Percentiles rank a stretch among this genome's conserved stretches.
phyloP scores from a whole-genome alignment of 1,284 basidiomycete genomes.

The Papiliotrema flavescens region DNA sequence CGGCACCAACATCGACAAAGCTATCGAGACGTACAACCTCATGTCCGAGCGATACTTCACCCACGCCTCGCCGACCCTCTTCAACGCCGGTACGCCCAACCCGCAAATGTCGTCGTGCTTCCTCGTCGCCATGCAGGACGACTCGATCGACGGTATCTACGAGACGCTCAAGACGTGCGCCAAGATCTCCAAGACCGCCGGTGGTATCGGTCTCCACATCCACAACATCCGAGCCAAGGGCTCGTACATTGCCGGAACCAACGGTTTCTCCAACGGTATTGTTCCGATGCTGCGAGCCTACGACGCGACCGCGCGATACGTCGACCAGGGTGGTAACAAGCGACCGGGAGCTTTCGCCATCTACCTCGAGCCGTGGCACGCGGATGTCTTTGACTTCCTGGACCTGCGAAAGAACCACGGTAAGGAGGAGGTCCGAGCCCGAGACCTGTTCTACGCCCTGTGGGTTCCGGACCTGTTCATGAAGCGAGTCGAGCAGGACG shows the following conservation, averaged over 20 bases:
- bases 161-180: slow-evolving; percentile 98
- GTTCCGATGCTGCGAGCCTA: slow-evolving; percentile 99
- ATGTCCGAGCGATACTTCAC: slow-evolving; percentile 98
- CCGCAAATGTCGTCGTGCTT: slow-evolving; percentile 97
- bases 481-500: slow-evolving; percentile 85
- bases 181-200: slow-evolving; percentile 99
- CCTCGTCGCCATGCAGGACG: slow-evolving; percentile 97
- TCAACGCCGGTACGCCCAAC: slow-evolving; percentile 96
- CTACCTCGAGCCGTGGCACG: slow-evolving; percentile 97
- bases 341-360: slow-evolving; percentile 98
- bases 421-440: slow-evolving; percentile 95
- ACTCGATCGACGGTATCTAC: slow-evolving; percentile 99
- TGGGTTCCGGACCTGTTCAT: slow-evolving; percentile 99
- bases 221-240: slow-evolving; percentile 97
- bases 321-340: slow-evolving; percentile 99
- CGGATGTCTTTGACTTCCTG: slow-evolving; percentile 96
- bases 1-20: slow-evolving; percentile 81
- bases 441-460: slow-evolving; percentile 97
- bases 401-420: slow-evolving; percentile 99
- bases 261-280: slow-evolving; percentile 98
- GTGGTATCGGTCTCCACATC: slow-evolving; percentile 94
- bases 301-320: slow-evolving; percentile 97
- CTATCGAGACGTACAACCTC: slow-evolving; percentile 86
- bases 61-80: slow-evolving; percentile 95
- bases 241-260: slow-evolving; percentile 65